Evolutionary conservation across 2,329 filamentous ascomycete species (phyloP), one percentile per base, ranked within the genome.

Genomic region (Colletotrichum sp.): DNA sequence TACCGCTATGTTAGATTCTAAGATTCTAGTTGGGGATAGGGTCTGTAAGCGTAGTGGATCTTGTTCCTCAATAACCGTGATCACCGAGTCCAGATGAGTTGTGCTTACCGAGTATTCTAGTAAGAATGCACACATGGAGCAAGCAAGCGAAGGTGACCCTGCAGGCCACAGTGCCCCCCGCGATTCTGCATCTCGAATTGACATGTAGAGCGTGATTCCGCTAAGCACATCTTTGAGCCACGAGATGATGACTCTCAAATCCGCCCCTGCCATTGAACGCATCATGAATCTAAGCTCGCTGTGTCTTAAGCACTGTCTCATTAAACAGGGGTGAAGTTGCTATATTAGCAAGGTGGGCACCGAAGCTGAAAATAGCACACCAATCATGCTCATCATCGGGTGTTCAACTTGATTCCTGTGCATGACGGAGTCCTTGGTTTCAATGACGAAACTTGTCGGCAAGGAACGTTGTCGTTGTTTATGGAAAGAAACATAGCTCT

Each of bases 41-140:
- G 5, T 1, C 16, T 1, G 16, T 4, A 18, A 39, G 36, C 16
- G 36, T 18, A 2, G 0, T 39, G 34, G 7, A 18, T 39, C 15
- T 2, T 39, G 15, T 39, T 39, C 7, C 7, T 16, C 34, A 39
- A 39, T 3, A 39, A 39, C 7, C 34, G 15, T 39, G 1, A 16
- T 16, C 15, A 39, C 15, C 5, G 34, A 7, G 34, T 16, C 34
- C 7, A 16, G 2, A 39, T 16, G 6, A 16, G 15, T 16, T 36
- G 7, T 36, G 34, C 34, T 36, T 36, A 7, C 15, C 1, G 15
- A 36, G 34, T 16, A 16, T 8, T 8, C 34, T 16, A 5, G 6
- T 36, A 1, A 36, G 34, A 36, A 36, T 16, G 4, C 34, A 16
- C 34, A 36, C 34, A 36, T 36, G 34, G 7, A 36, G 34, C 34